These are phyloP conservation scores for Malbranchea cinnamomea DNA, from an alignment of 2,329 filamentous ascomycete genomes.

Conservation along the genomic window DNA sequence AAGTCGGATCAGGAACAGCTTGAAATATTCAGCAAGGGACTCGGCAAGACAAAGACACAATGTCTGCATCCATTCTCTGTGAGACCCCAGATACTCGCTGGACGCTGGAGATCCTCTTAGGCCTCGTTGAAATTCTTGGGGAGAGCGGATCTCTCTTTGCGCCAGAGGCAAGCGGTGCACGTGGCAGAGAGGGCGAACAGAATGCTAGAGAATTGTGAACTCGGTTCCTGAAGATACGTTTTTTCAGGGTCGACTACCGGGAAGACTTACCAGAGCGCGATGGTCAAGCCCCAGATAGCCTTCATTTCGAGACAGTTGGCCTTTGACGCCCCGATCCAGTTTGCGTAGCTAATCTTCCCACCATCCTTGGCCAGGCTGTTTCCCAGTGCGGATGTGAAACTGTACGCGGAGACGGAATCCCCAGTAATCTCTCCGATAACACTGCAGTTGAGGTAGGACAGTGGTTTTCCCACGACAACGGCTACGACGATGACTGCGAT, in stretches of 20 bases:
- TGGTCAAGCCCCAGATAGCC: conserved; percentile 72
- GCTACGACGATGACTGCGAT: conserved; percentile 66
- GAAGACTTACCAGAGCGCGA: conserved; percentile 52
- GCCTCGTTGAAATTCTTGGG: conserved; percentile 37
- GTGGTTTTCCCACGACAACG: conserved; percentile 61
- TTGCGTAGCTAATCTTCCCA: conserved; percentile 34
- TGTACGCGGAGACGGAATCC: conserved; percentile 35
- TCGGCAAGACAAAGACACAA: too few species aligned
- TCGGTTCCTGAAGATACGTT: conserved; percentile 4
- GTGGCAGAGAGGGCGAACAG: conserved; percentile 51
- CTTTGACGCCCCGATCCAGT: conserved; percentile 46
- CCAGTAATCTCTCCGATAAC: conserved; percentile 34
- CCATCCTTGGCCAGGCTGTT: conserved; percentile 37
- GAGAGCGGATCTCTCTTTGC: conserved; percentile 35
- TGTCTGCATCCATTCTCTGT: too few species aligned
- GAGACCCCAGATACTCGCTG: too few species aligned
- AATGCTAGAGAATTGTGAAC: conserved; percentile 32
- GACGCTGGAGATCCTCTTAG: too few species aligned
- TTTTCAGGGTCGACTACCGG: background rate
- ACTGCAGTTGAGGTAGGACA: conserved; percentile 63
- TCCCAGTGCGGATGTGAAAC: conserved; percentile 38
- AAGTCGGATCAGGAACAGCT: too few species aligned
- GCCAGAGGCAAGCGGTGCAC: conserved; percentile 47
- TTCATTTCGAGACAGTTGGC: conserved; percentile 71
- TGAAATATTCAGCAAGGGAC: too few species aligned